phyloP scores from a whole-genome alignment of 495 filamentous ascomycete genomes.

The Gamarada debralockiae region DNA sequence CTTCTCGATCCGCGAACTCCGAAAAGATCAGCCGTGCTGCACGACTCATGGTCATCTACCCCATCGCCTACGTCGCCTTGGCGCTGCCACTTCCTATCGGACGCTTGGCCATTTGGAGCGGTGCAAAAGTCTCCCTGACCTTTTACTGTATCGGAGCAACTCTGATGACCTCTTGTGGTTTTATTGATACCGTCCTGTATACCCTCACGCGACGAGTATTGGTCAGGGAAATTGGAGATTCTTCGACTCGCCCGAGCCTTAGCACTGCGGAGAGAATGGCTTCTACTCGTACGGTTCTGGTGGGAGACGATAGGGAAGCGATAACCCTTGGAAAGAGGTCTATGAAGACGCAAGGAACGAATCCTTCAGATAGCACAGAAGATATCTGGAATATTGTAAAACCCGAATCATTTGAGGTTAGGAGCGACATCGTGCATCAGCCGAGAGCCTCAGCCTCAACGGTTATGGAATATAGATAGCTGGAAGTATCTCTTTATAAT shows the following conservation, averaged over 20 bases:
- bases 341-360: neutral
- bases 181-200: constrained; percentile 3
- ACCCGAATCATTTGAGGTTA: neutral
- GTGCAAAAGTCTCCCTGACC: neutral
- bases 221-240: neutral
- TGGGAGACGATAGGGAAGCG: neutral
- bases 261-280: neutral
- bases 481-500: neutral
- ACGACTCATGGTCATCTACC: constrained; percentile 8
- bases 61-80: constrained; percentile 8
- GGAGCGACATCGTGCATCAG: constrained; percentile 1
- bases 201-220: constrained; percentile 3
- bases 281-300: neutral
- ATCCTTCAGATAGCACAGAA: constrained; percentile 7
- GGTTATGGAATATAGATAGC: neutral
- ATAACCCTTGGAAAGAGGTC: constrained; percentile 2
- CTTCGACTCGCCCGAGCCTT: neutral
- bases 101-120: neutral
- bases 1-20: constrained; percentile 1
- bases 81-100: neutral
- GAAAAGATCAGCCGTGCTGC: constrained; percentile 2
- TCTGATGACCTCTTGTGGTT: constrained; percentile 2
- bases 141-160: constrained; percentile 5
- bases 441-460: neutral
- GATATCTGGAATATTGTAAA: constrained; percentile 3